Conservation (phyloP, 192 early-diverging fungal species). For the Paraglomus occultum region DNA sequence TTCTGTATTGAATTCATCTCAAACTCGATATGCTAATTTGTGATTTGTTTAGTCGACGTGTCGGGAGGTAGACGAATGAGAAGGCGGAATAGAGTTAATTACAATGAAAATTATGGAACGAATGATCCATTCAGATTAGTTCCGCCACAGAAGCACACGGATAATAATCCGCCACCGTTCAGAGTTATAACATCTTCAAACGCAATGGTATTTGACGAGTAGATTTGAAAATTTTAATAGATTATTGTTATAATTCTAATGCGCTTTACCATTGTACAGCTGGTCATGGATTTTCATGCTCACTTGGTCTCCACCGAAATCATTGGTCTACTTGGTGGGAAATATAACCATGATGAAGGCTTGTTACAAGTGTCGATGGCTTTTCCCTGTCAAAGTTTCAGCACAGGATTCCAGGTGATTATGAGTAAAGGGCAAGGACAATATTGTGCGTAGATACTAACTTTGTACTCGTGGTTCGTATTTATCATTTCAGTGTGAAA, state of each 20-base stretch:
- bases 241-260: not conserved
- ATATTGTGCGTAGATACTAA: too few species aligned
- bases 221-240: not conserved
- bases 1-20: too few species aligned
- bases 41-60: too few species aligned
- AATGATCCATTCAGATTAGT: slow-evolving; percentile 59
- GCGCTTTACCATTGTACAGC: slow-evolving; percentile 38
- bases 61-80: too few species aligned
- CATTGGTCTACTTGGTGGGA: slow-evolving; percentile 89
- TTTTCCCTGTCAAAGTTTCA: slow-evolving; percentile 80
- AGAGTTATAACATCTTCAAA: slow-evolving; percentile 46
- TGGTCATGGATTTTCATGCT: slow-evolving; percentile 91
- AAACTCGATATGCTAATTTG: too few species aligned
- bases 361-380: slow-evolving; percentile 60
- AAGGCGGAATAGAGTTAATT: too few species aligned
- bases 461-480: too few species aligned
- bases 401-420: slow-evolving; percentile 68
- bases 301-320: slow-evolving; percentile 91
- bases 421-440: not conserved
- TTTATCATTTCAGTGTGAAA: slow-evolving; percentile 69
- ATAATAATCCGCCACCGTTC: slow-evolving; percentile 51
- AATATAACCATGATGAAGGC: slow-evolving; percentile 48
- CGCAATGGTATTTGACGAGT: slow-evolving; percentile 47
- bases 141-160: slow-evolving; percentile 43
- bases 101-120: too few species aligned